Evolutionary conservation across 2,329 filamentous ascomycete genomes (phyloP), one percentile per base, ranked within the genome.

Genomic region (Cladosporium oxysporum): DNA sequence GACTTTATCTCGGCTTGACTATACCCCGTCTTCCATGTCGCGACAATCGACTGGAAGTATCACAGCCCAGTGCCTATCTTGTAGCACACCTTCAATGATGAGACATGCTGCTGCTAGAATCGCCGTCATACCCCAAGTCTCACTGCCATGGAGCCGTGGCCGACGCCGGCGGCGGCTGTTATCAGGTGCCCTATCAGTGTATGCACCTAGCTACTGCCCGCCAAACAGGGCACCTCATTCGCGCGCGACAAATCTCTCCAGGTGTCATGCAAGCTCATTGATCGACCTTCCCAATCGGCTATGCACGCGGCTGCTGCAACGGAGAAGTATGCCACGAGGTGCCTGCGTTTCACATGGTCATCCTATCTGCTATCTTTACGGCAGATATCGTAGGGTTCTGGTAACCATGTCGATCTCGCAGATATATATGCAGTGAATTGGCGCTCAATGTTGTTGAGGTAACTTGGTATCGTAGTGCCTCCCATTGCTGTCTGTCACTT

Each of bases 131-230:
- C 41, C 10, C 21, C n/a, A 47, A 8, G 5, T 12, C n/a, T 47
- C 41, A 11, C 41, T 47, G 8, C 41, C 41, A 5, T 21, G 41
- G 21, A 47, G n/a, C 10, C 41, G 41, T 58, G 29, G 59, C 59
- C 58, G 58, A 59, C 58, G 41, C 16, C 49, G 61, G 23, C 60
- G 55, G 57, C 37, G 57, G 37, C 35, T 59, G 50, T 63, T 63
- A 63, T 63, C 61, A 35, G 59, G 52, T 33, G 28, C 28, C 61
- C 50, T 63, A 63, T 63, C 61, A 63, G 50, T 33, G n/a, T 52
- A 31, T 63, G 35, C 61, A 57, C 21, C 47, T 28, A 50, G 26
- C 37, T 49, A 62, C 35, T 33, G 21, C 50, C 61, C 50, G 12
- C 61, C 23, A 52, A 16, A 37, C 61, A 63, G 35, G 35, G 31